A percentile compares a stretch with the other conserved stretches of the same genome.
Evolutionary conservation across 176 grass and related monocot genomes (phyloP).

Genomic region (Cenchrus purpureus): DNA sequence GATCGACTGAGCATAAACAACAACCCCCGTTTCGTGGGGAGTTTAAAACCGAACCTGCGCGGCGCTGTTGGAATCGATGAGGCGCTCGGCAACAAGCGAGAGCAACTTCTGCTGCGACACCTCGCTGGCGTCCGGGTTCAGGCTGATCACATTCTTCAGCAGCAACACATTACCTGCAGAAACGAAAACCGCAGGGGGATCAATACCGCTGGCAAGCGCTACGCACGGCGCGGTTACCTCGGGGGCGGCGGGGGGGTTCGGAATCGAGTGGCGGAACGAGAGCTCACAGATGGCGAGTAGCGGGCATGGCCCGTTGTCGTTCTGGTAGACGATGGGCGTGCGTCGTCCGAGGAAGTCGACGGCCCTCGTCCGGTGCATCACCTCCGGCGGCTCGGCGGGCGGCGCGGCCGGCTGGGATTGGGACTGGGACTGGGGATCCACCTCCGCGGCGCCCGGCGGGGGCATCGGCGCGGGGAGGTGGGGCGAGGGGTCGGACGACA

Average conservation of each 20-base stretch:
- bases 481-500: conserved; percentile 38
- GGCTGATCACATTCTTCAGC: conserved; percentile 83
- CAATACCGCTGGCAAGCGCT: not conserved
- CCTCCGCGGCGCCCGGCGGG: conserved; percentile 39
- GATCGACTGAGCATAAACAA: not conserved
- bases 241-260: not conserved
- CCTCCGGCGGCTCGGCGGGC: conserved; percentile 47
- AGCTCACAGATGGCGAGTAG: conserved; percentile 94
- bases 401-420: conserved; percentile 2
- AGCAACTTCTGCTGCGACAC: conserved; percentile 94
- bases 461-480: conserved; percentile 39
- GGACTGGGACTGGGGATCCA: conserved; percentile 29
- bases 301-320: conserved; percentile 97
- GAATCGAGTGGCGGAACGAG: not conserved
- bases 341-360: conserved; percentile 90
- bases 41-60: conserved; percentile 55
- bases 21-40: not conserved
- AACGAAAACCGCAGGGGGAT: conserved; percentile 17
- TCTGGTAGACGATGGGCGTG: conserved; percentile 91
- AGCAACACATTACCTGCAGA: conserved; percentile 86
- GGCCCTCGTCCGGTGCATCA: conserved; percentile 83
- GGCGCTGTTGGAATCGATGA: conserved; percentile 84
- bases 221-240: not conserved
- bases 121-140: conserved; percentile 84
- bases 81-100: conserved; percentile 85